These are phyloP conservation scores for Gyromitra esculenta DNA, from an alignment of 2,329 filamentous ascomycete genomes.

Conservation along the genomic window DNA sequence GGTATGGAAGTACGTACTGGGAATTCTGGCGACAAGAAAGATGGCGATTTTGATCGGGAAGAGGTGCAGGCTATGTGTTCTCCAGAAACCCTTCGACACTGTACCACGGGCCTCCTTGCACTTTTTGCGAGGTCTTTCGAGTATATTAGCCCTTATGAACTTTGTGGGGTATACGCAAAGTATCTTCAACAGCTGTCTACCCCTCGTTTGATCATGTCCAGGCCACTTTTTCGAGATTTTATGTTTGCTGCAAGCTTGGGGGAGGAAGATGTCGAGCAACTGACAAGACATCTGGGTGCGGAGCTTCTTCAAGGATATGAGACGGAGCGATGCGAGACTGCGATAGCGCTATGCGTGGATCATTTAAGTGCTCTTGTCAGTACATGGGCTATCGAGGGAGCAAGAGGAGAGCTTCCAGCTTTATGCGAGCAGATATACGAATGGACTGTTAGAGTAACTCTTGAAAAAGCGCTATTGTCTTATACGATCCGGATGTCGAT, in stretches of 20 bases:
- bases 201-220: constrained; percentile 54
- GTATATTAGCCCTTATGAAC: constrained; percentile 33
- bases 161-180: constrained; percentile 53
- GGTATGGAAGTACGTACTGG: constrained; percentile 52
- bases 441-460: constrained; percentile 75
- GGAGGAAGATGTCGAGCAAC: constrained; percentile 46
- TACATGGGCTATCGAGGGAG: constrained; percentile 70
- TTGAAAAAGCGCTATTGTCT: constrained; percentile 76
- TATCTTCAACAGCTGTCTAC: constrained; percentile 54
- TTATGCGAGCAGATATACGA: constrained; percentile 79
- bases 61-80: constrained; percentile 55
- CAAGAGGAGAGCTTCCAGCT: constrained; percentile 70
- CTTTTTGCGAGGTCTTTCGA: constrained; percentile 54
- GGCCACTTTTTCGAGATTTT: constrained; percentile 56
- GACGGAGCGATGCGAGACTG: constrained; percentile 78
- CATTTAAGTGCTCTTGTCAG: constrained; percentile 72
- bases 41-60: constrained; percentile 53
- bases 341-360: constrained; percentile 73
- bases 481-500: constrained; percentile 73
- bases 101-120: constrained; percentile 52
- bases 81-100: constrained; percentile 53
- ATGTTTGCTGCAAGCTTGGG: constrained; percentile 44
- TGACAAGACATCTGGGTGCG: constrained; percentile 61
- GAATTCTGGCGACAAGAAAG: constrained; percentile 48
- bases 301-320: constrained; percentile 66